Conservation (phyloP, 768 basidiomycete genomes). For the Lactarius indigo region DNA sequence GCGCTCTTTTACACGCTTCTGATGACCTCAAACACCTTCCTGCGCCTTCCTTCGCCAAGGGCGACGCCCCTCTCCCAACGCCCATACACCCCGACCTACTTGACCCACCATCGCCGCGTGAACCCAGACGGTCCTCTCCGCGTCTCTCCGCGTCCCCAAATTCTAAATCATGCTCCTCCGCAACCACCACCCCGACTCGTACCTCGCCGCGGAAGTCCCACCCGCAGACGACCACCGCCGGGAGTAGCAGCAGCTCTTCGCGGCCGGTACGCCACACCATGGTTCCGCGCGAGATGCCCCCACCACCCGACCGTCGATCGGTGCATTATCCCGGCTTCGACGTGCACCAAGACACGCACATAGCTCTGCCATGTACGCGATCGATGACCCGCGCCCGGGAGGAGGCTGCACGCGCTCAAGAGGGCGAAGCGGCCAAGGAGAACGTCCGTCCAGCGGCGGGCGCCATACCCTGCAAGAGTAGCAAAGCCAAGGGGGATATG, state of each 20-base stretch:
- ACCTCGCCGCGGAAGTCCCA: constrained; percentile 21
- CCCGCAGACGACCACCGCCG: constrained; percentile 8
- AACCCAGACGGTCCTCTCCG: constrained; percentile 13
- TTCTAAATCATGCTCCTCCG: background rate
- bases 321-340: constrained; percentile 26
- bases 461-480: background rate
- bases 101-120: constrained; percentile 9
- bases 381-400: constrained; percentile 12
- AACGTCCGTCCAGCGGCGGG: constrained; percentile 18
- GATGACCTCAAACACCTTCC: background rate
- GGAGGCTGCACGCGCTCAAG: constrained; percentile 5
- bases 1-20: constrained; percentile 6
- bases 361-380: constrained; percentile 17
- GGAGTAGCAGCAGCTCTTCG: background rate
- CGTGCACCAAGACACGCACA: constrained; percentile 25
- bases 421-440: constrained; percentile 23
- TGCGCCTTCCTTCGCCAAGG: background rate
- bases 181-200: constrained; percentile 15
- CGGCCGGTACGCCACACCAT: constrained; percentile 10
- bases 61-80: background rate
- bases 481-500: constrained; percentile 9
- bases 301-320: constrained; percentile 20
- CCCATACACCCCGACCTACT: background rate
- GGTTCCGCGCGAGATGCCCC: constrained; percentile 21
- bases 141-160: constrained; percentile 9